Base-by-base conservation (phyloP, 2,329 filamentous ascomycete genomes). In the Verticillium albo-atrum region DNA sequence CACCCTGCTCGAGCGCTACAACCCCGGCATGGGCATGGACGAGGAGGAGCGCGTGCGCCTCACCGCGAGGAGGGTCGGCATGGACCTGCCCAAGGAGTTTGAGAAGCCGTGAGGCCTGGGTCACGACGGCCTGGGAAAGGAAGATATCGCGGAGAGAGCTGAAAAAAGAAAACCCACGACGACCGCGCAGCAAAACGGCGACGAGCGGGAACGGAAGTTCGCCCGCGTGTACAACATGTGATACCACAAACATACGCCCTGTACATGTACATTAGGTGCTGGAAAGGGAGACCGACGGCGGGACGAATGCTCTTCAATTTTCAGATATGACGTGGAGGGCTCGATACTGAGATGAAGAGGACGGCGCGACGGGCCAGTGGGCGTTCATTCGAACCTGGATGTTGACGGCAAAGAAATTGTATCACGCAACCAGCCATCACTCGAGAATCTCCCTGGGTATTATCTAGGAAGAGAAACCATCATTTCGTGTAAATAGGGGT, bases 21-120 rank as follows among this genome's bases (percentile, higher is more conserved):
- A 98, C 74, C 92, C 92, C 0, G 92, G 93, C 20, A 91, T 96
- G 86, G 85, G 86, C 65, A 91, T 97, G 89, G 86, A 89, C 65
- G 89, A 87, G 71, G 87, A 96, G 75, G 93, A 98, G 78, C 82
- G 91, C 62, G 87, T 97, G 50, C 79, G 91, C 60, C 78, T 97
- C 78, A 90, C 90, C 58, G 95, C 95, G 9, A 81, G 92, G 75
- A 85, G 91, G 71, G 92, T 98, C 47, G 95, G 94, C 20, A 92
- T 97, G 89, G 84, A 97, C 74, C 72, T 98, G 74, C 94, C 94
- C 0, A 73, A 84, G 32, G 87, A 91, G 75, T 87, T 74, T 57
- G 65, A 56, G 10, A 65, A 66, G 25, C 62, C 57, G 9, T 59
- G 51, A 50, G 14, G 26, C 9, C 1, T 28, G 12, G n/a, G 17